phyloP scores from a whole-genome alignment of 352 stramenopile species.

The Hyaloperonospora arabidopsidis region DNA sequence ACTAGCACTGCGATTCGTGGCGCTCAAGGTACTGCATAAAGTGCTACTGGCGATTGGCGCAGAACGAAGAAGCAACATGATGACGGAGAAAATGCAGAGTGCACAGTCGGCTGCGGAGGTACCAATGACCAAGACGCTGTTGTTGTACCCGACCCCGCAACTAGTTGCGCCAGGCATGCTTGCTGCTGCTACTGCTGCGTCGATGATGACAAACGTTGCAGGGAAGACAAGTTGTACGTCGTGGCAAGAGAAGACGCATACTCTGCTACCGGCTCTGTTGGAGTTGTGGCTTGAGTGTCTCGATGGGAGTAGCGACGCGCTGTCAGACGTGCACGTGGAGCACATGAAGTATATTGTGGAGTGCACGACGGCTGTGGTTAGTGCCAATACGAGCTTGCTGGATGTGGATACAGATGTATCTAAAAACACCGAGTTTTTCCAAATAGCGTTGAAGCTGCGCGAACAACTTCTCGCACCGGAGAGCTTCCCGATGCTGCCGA shows the following conservation, averaged over 20 bases:
- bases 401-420: conserved; percentile 13
- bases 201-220: conserved; percentile 10
- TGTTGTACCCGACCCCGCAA: conserved; percentile 42
- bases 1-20: conserved; percentile 48
- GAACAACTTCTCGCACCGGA: conserved; percentile 47
- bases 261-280: conserved; percentile 48
- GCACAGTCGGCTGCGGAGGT: conserved; percentile 16
- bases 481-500: conserved; percentile 57
- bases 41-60: conserved; percentile 48
- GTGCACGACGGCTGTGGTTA: conserved; percentile 49
- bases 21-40: conserved; percentile 58
- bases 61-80: background rate
- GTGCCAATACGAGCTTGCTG: conserved; percentile 33
- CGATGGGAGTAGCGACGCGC: conserved; percentile 42
- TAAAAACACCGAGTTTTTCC: conserved; percentile 25
- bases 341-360: conserved; percentile 78
- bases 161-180: conserved; percentile 32
- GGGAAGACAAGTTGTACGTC: conserved; percentile 28
- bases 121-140: conserved; percentile 31
- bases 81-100: background rate
- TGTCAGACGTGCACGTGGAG: conserved; percentile 57
- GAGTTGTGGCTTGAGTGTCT: conserved; percentile 74
- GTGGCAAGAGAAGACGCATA: conserved; percentile 64
- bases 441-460: conserved; percentile 34
- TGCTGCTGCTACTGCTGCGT: conserved; percentile 13